Base-by-base conservation (phyloP, 2,329 filamentous ascomycete genomes). In the Xylariales sp. region DNA sequence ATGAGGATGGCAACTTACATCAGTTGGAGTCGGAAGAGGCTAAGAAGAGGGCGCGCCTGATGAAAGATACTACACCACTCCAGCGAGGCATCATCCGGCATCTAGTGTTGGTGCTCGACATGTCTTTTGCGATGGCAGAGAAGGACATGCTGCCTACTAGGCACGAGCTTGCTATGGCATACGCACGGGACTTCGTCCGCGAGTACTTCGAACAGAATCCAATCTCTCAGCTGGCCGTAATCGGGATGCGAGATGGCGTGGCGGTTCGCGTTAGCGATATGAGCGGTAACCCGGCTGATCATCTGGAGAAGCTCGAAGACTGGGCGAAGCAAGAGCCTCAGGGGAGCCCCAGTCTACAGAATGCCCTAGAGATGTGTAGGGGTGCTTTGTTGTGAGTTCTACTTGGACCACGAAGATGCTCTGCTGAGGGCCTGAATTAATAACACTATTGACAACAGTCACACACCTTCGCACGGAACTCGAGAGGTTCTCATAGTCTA, bases 201-300 rank as follows among this genome's bases (percentile, higher is more conserved):
- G 91, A 96, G 60, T 98, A 88, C 65, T 98, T 97, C 57, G 93
- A 97, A 63, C 93, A 98, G 63, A 98, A 98, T 54, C 93, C 93
- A 10, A 97, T 98, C 49, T 95, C 89, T 8, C 93, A 98, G 64
- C 77, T 98, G 40, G 90, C 86, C 17, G 84, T 98, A 20, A 71
- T 98, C 27, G 91, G 87, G 35, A 95, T 97, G 86, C 80, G 87
- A 44, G 93, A 97, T 59, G 93, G 93, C 13, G 72, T 97, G 13
- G 90, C 90, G 3, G 71, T 94, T 17, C 74, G 87, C 27, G 78
- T 98, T 46, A 93, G 85, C 56, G 88, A 95, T 55, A 83, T 97
- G 70, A 85, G 85, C 39, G 93, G 93, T 8, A 96, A 96, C 56
- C 89, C 91, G 3, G 83, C 83, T 7, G 88, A 94, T 43, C 93